Conservation (phyloP, 1,284 basidiomycete species). For the Naganishia liquefaciens region DNA sequence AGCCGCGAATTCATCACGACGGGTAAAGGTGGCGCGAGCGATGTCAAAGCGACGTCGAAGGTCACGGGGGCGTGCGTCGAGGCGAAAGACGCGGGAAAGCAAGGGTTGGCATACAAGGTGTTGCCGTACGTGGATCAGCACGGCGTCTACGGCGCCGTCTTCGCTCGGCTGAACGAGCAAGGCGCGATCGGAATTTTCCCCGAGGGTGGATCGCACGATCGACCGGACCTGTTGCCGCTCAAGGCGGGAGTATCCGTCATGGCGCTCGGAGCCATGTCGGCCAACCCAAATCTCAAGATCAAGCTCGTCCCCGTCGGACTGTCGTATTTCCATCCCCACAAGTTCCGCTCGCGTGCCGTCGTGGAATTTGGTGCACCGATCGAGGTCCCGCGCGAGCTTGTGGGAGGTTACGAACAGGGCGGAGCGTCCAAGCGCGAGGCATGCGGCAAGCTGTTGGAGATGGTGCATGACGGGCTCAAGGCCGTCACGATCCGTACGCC, state of each 20-base stretch:
- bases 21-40: constrained; percentile 54
- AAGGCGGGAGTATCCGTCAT: constrained; percentile 96
- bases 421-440: constrained; percentile 88
- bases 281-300: constrained; percentile 79
- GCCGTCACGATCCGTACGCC: constrained; percentile 95
- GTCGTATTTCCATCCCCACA: constrained; percentile 93
- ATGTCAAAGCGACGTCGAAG: constrained; percentile 71
- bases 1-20: constrained; percentile 76
- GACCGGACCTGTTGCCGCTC: constrained; percentile 87
- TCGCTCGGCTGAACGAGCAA: constrained; percentile 79
- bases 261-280: constrained; percentile 96
- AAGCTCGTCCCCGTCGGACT: constrained; percentile 93
- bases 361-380: constrained; percentile 94
- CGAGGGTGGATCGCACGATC: constrained; percentile 97
- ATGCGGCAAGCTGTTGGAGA: constrained; percentile 82
- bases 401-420: constrained; percentile 88
- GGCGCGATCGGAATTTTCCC: constrained; percentile 95
- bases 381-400: constrained; percentile 79
- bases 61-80: constrained; percentile 67
- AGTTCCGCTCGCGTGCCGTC: constrained; percentile 91
- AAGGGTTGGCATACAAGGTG: constrained; percentile 72
- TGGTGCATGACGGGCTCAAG: constrained; percentile 94
- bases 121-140: constrained; percentile 87
- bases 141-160: constrained; percentile 93
- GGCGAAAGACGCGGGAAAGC: constrained; percentile 59